phyloP scores from a whole-genome alignment of 129 eudicot species.

The Calendula officinalis region DNA sequence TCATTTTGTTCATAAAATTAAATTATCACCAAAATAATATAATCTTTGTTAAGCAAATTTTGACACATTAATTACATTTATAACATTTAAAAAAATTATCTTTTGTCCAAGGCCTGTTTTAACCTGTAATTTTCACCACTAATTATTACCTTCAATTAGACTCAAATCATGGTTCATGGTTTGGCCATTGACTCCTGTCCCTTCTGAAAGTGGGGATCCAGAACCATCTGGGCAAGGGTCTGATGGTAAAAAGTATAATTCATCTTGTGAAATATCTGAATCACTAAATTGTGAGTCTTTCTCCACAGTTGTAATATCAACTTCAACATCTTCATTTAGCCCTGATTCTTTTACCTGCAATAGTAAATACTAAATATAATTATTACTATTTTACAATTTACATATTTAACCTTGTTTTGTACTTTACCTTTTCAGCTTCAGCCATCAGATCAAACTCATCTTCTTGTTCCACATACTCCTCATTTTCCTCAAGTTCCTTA shows the following conservation, averaged over 20 bases:
- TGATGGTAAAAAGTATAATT: conserved; percentile 70
- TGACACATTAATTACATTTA: too few relatives aligned
- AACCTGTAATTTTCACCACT: background rate
- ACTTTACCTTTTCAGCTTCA: conserved; percentile 52
- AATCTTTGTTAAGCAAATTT: background rate
- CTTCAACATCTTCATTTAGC: conserved; percentile 72
- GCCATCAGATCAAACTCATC: conserved; percentile 87
- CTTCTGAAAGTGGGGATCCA: conserved; percentile 62
- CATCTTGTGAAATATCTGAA: conserved; percentile 79
- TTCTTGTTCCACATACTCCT: conserved; percentile 90
- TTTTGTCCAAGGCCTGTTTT: background rate
- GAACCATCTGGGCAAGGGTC: conserved; percentile 64
- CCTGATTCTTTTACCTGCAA: conserved; percentile 48
- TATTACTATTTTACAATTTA: conserved; percentile 7
- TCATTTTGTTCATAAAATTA: background rate
- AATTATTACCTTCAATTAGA: conserved; percentile 55
- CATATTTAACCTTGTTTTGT: conserved; percentile 1
- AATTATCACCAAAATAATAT: too few relatives aligned
- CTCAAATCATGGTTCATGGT: conserved; percentile 38
- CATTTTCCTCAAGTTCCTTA: conserved; percentile 88
- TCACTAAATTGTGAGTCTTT: conserved; percentile 76
- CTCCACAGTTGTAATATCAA: conserved; percentile 67
- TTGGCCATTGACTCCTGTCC: background rate
- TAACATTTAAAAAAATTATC: too few relatives aligned
- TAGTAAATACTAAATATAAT: conserved; percentile 28